Conservation (phyloP, 305 asterid genomes). For the Fraxinus xanthoxyloides region DNA sequence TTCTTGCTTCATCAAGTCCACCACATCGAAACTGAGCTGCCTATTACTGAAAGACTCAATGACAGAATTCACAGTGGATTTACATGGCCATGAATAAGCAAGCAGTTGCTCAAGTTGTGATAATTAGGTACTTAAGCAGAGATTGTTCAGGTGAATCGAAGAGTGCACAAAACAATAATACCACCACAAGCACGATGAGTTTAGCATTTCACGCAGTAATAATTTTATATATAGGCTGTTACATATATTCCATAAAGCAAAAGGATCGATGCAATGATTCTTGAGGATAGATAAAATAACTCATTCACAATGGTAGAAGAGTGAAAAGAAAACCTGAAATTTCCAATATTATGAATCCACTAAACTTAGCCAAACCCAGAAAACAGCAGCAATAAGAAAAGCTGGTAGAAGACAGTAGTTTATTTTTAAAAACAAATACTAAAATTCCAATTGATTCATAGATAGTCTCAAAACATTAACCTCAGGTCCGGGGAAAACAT, state of each 20-base stretch:
- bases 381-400: background rate
- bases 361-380: background rate
- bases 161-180: background rate
- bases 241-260: background rate
- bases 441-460: background rate
- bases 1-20: constrained; percentile 23
- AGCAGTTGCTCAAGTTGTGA: background rate
- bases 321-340: background rate
- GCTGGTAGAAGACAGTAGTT: background rate
- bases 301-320: background rate
- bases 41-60: background rate
- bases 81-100: background rate
- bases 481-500: background rate
- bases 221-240: background rate
- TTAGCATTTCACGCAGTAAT: background rate
- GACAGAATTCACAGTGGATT: background rate
- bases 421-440: no score
- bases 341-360: background rate
- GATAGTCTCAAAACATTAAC: background rate
- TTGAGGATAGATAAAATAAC: background rate
- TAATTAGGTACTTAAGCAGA: background rate
- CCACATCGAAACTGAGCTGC: background rate
- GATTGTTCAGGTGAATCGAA: background rate
- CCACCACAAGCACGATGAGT: background rate
- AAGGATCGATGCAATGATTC: background rate